Base-by-base conservation (phyloP, 108 stramenopile species). In the Epithemia pelagica region DNA sequence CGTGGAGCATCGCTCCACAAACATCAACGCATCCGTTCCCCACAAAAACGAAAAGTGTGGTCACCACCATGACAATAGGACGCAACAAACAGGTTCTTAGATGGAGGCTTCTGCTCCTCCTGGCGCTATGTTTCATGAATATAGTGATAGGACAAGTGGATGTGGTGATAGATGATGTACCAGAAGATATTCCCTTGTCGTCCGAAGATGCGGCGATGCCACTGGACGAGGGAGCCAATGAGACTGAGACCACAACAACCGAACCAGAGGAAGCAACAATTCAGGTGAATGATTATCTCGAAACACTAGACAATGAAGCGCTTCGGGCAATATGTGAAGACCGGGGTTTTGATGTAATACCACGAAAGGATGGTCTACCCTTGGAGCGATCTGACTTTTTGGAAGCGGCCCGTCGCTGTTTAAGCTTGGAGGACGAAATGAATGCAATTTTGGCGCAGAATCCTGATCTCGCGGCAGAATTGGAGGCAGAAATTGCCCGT, bases 381-480 rank as follows among this genome's bases (percentile, higher is more conserved):
- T 60, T 70, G n/a, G 61, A 61, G 19, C 75, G 80, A 28, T 69
- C 86, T 51, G 83, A 95, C 60, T 90, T 87, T 59, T 77, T 95
- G 10, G 84, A 91, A 62, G 93, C 90, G 22, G 93, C 93, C 52
- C 70, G 61, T 30, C 82, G 86, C 67, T 95, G 93, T 73, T 68
- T 95, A 29, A 77, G 71, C 27, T 74, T 94, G 19, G 92, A 94
- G 70, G 59, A 70, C 32, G 89, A 95, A 74, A 77, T 91, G 91
- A 82, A 93, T 54, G 87, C 84, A 59, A 73, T 90, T 8, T 57
- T 90, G 60, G 77, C 69, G 23, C 76, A 87, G 21, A 68, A 89
- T 62, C 89, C 89, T 15, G 88, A 89, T 55, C 61, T 90, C 63
- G 64, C 82, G 19, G 74, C 80, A 10, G 92, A 90, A 54, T 62